A percentile compares a stretch with the other conserved stretches of the same genome.
Conservation (phyloP, 1,284 basidiomycete genomes). For the Retiboletus fuscus region DNA sequence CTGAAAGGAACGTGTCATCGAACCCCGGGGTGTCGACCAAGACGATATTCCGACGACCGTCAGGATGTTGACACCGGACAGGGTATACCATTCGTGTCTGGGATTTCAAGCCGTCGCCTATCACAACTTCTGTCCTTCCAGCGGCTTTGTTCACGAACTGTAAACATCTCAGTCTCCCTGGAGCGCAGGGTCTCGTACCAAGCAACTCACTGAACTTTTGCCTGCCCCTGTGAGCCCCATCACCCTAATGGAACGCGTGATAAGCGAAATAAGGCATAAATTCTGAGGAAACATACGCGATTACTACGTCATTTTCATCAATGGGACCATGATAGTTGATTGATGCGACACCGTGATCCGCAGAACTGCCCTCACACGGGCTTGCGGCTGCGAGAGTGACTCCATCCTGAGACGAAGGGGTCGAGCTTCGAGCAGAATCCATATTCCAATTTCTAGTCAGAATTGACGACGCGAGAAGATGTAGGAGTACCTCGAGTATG, state of each 20-base stretch:
- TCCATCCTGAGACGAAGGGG: neutral
- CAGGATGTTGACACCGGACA: neutral
- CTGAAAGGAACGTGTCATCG: neutral
- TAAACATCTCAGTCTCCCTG: neutral
- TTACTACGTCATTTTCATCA: constrained; percentile 26
- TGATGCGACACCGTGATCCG: neutral
- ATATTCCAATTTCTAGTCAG: neutral
- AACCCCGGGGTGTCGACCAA: constrained; percentile 1
- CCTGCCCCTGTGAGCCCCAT: constrained; percentile 57
- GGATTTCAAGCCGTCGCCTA: constrained; percentile 7
- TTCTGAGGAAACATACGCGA: constrained; percentile 30
- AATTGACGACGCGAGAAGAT: neutral
- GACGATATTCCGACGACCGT: neutral
- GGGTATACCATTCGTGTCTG: neutral
- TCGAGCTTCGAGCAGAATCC: constrained; percentile 1
- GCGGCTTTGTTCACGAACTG: constrained; percentile 40
- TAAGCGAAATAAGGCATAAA: neutral
- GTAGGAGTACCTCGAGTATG: neutral
- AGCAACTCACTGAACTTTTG: constrained; percentile 51
- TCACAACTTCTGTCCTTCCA: constrained; percentile 14
- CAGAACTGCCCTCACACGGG: neutral
- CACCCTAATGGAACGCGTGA: constrained; percentile 40
- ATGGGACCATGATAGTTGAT: neutral
- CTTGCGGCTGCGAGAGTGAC: neutral
- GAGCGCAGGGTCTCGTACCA: neutral